Conservation (phyloP, 805 yeast genomes). For the Hanseniaspora valbyensis region DNA sequence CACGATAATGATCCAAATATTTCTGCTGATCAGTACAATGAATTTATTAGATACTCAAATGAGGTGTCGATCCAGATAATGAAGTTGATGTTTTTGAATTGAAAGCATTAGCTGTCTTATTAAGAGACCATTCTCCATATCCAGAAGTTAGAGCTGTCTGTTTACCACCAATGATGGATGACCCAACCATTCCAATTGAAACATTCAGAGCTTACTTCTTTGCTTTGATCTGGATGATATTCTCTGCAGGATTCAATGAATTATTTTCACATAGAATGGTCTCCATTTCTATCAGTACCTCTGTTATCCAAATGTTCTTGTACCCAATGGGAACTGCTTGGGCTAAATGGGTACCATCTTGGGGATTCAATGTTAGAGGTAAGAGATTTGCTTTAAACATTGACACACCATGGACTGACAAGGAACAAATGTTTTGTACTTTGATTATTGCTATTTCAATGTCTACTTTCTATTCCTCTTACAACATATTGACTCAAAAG, state of each 20-base stretch:
- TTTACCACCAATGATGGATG: conserved; percentile 36
- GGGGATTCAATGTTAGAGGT: conserved; percentile 34
- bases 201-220: conserved; percentile 35
- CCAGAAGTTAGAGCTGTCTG: conserved; percentile 58
- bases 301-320: conserved; percentile 38
- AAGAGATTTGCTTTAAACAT: conserved; percentile 40
- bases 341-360: conserved; percentile 37
- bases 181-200: conserved; percentile 38
- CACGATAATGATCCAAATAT: conserved; percentile 42
- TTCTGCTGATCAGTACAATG: conserved; percentile 31
- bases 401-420: conserved; percentile 48
- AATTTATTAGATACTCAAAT: conserved; percentile 26
- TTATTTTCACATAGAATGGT: conserved; percentile 49
- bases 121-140: conserved; percentile 44
- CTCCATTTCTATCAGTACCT: conserved; percentile 33
- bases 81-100: conserved; percentile 23
- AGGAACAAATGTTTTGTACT: conserved; percentile 59
- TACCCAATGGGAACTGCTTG: conserved; percentile 37
- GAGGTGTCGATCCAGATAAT: conserved; percentile 22
- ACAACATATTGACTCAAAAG: conserved; percentile 31
- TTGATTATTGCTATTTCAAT: conserved; percentile 33
- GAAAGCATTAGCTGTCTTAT: conserved; percentile 30
- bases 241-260: conserved; percentile 46
- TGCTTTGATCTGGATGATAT: conserved; percentile 37
- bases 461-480: conserved; percentile 29